Percentiles rank a stretch among this genome's conserved stretches.
These are phyloP conservation scores for Aspergillus sclerotiicarbonarius DNA, from an alignment of 495 filamentous ascomycete species.

Conservation along the genomic window DNA sequence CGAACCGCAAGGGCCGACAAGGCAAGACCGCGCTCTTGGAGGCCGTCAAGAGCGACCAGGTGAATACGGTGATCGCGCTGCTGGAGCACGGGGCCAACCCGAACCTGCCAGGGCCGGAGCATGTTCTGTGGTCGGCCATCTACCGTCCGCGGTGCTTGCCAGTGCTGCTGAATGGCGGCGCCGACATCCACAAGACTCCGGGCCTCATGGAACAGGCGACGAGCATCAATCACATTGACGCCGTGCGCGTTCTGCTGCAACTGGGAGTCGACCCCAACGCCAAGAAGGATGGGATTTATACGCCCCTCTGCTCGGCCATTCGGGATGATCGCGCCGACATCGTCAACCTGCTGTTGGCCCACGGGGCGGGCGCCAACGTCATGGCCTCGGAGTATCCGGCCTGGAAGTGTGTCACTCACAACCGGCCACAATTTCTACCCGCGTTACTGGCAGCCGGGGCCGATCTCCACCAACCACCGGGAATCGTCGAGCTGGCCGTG, in stretches of 20 bases:
- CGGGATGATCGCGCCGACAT: slow-evolving; percentile 52
- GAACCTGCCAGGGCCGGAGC: slow-evolving; percentile 50
- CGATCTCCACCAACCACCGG: slow-evolving; percentile 48
- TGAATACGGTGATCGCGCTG: slow-evolving; percentile 48
- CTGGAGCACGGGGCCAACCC: slow-evolving; percentile 52
- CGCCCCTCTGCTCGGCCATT: slow-evolving; percentile 55
- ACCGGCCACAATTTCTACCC: slow-evolving; percentile 47
- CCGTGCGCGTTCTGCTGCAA: slow-evolving; percentile 46
- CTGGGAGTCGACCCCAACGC: slow-evolving; percentile 50
- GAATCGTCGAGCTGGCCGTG: slow-evolving; percentile 56
- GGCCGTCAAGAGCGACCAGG: slow-evolving; percentile 49
- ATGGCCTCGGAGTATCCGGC: slow-evolving; percentile 52
- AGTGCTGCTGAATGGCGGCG: slow-evolving; percentile 49
- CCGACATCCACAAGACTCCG: slow-evolving; percentile 44
- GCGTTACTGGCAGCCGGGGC: slow-evolving; percentile 50
- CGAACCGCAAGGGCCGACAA: slow-evolving; percentile 49
- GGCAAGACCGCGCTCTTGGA: slow-evolving; percentile 56
- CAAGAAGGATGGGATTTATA: slow-evolving; percentile 57
- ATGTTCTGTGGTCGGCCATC: slow-evolving; percentile 53
- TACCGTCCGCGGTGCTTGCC: slow-evolving; percentile 50
- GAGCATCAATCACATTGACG: slow-evolving; percentile 42
- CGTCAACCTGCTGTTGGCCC: slow-evolving; percentile 45
- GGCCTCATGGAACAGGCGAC: slow-evolving; percentile 56
- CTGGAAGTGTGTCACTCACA: slow-evolving; percentile 57
- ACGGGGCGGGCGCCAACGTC: slow-evolving; percentile 53